Evolutionary conservation across 2,329 filamentous ascomycete species (phyloP).

Genomic region (Trichoderma atrobrunneum): DNA sequence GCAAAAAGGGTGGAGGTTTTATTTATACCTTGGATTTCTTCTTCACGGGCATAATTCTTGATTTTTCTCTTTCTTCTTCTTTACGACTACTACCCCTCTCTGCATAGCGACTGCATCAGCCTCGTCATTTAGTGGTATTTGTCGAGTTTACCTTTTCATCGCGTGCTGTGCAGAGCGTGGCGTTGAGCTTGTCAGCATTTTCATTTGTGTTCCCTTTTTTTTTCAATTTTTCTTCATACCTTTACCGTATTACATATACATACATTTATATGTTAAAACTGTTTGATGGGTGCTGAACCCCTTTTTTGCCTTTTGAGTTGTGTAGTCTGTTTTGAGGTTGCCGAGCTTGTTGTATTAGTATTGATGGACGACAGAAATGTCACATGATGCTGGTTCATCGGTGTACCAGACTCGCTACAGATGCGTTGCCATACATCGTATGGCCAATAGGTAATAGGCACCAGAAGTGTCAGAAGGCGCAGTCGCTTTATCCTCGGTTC

Average conservation of each 20-base stretch:
- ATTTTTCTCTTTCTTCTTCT: not conserved
- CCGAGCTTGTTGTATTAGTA: not conserved
- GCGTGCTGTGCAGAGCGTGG: slow-evolving; percentile 16
- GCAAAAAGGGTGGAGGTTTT: not conserved
- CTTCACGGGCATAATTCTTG: slow-evolving; percentile 11
- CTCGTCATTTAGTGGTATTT: slow-evolving; percentile 9
- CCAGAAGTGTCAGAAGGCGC: not conserved
- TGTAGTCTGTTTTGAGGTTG: not conserved
- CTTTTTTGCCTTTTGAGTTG: not conserved
- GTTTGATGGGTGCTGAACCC: not conserved
- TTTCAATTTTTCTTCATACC: not conserved
- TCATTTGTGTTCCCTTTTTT: not conserved
- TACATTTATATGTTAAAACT: not conserved
- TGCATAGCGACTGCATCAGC: slow-evolving; percentile 13
- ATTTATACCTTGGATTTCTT: slow-evolving; percentile 13
- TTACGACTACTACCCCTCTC: not conserved
- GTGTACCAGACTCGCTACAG: not conserved
- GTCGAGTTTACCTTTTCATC: slow-evolving; percentile 3
- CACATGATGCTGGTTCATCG: not conserved
- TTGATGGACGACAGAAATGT: not conserved
- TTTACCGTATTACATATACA: not conserved
- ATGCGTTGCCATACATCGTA: not conserved
- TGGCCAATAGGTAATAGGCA: not conserved
- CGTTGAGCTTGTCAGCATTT: slow-evolving; percentile 17
- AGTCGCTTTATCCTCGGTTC: not conserved